These are phyloP conservation scores for Gentiana straminea DNA, from an alignment of 257 asterid species.

Conservation along the genomic window DNA sequence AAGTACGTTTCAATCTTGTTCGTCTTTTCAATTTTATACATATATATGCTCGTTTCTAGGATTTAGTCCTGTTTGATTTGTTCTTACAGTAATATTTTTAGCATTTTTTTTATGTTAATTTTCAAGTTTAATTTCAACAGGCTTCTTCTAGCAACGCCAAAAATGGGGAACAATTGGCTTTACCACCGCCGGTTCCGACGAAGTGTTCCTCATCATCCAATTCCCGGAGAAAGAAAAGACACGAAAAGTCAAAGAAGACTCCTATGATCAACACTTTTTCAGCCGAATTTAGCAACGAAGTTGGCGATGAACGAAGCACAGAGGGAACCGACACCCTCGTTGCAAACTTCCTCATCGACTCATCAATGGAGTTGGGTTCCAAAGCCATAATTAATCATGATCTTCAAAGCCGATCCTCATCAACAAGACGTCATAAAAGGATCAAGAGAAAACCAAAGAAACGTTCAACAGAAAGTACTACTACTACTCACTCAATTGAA, in stretches of 20 bases:
- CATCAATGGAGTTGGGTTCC: conserved; percentile 17
- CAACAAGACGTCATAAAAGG: conserved; percentile 6
- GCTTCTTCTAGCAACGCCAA: conserved; percentile 8
- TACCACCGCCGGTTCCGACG: conserved; percentile 14
- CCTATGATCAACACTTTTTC: conserved; percentile 39
- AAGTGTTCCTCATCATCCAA: conserved; percentile 9
- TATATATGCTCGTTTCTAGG: no score
- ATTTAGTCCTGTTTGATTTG: no score
- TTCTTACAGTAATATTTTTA: no score
- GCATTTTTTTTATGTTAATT: no score
- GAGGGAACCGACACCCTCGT: conserved; percentile 27
- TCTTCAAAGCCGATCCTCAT: conserved; percentile 19
- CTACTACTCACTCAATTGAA: neutral
- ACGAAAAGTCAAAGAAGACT: conserved; percentile 23
- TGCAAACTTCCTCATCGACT: conserved; percentile 22
- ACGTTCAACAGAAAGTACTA: neutral
- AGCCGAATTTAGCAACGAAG: conserved; percentile 41
- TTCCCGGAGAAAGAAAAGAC: conserved; percentile 18
- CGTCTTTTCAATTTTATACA: no score
- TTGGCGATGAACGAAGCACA: conserved; percentile 1
- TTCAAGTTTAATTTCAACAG: no score
- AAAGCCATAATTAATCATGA: conserved; percentile 9
- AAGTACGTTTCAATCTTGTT: no score
- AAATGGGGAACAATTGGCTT: neutral
- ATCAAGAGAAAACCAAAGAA: conserved; percentile 9